Evolutionary conservation across 2,329 filamentous ascomycete genomes (phyloP).

Genomic region (Monosporascus sp.): DNA sequence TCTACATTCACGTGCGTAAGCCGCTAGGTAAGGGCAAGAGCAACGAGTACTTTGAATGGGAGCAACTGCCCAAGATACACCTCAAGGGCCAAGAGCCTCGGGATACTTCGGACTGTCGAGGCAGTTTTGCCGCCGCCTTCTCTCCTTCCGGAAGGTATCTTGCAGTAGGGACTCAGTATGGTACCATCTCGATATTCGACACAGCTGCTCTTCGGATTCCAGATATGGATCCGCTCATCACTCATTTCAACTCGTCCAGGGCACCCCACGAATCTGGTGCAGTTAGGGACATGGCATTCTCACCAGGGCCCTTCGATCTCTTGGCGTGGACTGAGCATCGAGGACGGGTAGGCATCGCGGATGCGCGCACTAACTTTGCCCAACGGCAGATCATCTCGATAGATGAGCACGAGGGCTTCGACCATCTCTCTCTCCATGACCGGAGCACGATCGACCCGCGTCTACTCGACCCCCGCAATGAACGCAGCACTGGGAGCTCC

Average conservation of each 20-base stretch:
- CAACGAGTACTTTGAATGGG: constrained; percentile 42
- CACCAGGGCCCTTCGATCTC: constrained; percentile 82
- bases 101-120: constrained; percentile 50
- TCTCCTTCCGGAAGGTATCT: constrained; percentile 65
- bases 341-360: constrained; percentile 67
- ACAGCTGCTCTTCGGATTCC: constrained; percentile 40
- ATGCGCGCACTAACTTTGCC: constrained; percentile 61
- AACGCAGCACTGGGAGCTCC: constrained; percentile 29
- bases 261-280: constrained; percentile 68
- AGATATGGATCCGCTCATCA: constrained; percentile 58
- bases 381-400: constrained; percentile 65
- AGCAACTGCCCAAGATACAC: constrained; percentile 43
- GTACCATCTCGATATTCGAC: constrained; percentile 71
- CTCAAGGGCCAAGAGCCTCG: constrained; percentile 52
- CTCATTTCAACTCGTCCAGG: constrained; percentile 72
- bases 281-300: constrained; percentile 87
- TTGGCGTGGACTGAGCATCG: constrained; percentile 92
- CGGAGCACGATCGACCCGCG: constrained; percentile 48
- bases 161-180: constrained; percentile 75
- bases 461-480: constrained; percentile 41
- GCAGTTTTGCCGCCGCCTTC: constrained; percentile 76
- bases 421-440: constrained; percentile 52
- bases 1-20: constrained; percentile 70
- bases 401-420: constrained; percentile 50
- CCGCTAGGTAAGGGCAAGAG: constrained; percentile 29